phyloP scores from a whole-genome alignment of 495 filamentous ascomycete genomes.

The Xylaria cubensis region DNA sequence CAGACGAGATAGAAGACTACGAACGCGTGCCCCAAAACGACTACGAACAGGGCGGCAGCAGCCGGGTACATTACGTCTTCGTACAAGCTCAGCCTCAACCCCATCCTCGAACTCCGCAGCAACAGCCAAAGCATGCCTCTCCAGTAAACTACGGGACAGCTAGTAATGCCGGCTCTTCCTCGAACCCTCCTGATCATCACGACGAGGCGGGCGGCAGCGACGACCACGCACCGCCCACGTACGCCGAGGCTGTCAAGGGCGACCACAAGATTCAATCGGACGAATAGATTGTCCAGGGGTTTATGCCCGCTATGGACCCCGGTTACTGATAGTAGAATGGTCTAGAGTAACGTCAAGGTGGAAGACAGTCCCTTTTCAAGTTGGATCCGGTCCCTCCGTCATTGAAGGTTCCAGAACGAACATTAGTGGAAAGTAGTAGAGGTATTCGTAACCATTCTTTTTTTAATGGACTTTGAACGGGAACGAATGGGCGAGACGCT shows the following conservation, averaged over 20 bases:
- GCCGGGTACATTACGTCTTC: constrained; percentile 64
- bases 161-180: constrained; percentile 33
- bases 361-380: background rate
- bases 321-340: background rate
- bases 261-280: constrained; percentile 86
- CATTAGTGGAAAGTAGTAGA: background rate
- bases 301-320: too few relatives aligned
- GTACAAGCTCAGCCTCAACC: constrained; percentile 51
- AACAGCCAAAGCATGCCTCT: background rate
- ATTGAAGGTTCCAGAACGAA: background rate
- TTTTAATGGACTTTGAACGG: background rate
- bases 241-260: constrained; percentile 84
- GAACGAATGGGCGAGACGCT: background rate
- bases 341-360: background rate
- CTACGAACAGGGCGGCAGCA: constrained; percentile 41
- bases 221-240: constrained; percentile 70
- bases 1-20: constrained; percentile 72
- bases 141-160: constrained; percentile 32
- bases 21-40: constrained; percentile 62
- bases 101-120: background rate
- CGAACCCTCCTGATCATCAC: constrained; percentile 34
- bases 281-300: too few relatives aligned
- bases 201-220: constrained; percentile 37
- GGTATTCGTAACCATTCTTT: background rate
- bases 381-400: background rate